A percentile compares a stretch with the other conserved stretches of the same genome.
Evolutionary conservation across 2,329 filamentous ascomycete species (phyloP).

Genomic region (Fusarium falciforme): DNA sequence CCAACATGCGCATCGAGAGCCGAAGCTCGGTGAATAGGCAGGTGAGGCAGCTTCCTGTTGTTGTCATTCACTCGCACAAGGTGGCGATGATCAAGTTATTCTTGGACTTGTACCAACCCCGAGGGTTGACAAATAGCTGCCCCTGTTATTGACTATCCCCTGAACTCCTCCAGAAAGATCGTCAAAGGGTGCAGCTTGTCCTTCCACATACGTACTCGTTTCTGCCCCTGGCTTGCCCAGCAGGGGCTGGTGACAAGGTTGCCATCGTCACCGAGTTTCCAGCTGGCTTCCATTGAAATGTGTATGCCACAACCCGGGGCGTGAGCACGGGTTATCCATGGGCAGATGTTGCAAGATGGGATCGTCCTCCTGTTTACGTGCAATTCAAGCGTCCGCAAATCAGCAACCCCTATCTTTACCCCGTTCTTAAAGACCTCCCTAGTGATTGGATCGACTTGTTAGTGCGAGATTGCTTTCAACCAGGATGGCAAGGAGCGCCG

Average conservation of each 20-base stretch:
- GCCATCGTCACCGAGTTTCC: not conserved
- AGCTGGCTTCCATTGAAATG: not conserved
- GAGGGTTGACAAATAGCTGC: not conserved
- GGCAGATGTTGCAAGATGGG: not conserved
- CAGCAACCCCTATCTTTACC: conserved; percentile 4
- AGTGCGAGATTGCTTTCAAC: conserved; percentile 14
- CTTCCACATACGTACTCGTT: not conserved
- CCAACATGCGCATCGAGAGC: not conserved
- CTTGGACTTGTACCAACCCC: not conserved
- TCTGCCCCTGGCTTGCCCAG: not conserved
- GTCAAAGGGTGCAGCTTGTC: conserved; percentile 8
- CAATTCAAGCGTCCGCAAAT: conserved; percentile 8
- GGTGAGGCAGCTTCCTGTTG: not conserved
- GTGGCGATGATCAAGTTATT: not conserved
- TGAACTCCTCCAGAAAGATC: conserved; percentile 18
- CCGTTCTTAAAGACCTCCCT: conserved; percentile 5
- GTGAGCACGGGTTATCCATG: not conserved
- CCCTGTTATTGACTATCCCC: conserved; percentile 1
- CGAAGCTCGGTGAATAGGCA: conserved; percentile 10
- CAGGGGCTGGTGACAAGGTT: not conserved
- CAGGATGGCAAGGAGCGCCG: conserved; percentile 19
- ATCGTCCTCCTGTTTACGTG: not conserved
- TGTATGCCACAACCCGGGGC: not conserved
- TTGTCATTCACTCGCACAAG: not conserved
- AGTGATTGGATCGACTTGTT: conserved; percentile 9